Percentiles rank a stretch among this genome's conserved stretches.
phyloP scores from a whole-genome alignment of 225 moss, liverwort and hornwort genomes.

The Ulota crispa region DNA sequence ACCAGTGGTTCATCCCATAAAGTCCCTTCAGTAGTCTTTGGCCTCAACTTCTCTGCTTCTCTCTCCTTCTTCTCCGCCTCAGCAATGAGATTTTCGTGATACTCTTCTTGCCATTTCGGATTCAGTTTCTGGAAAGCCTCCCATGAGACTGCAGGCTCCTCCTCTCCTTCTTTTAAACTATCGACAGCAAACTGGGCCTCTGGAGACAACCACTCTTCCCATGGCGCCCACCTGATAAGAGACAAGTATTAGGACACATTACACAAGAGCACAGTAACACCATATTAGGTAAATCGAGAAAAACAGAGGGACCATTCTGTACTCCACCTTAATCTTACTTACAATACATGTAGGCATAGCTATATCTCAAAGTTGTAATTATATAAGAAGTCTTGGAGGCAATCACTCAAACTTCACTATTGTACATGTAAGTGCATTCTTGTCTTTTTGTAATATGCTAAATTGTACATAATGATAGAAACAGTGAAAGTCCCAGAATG shows the following conservation, averaged over 20 bases:
- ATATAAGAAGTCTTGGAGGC: no score
- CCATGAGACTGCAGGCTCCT: slow-evolving; percentile 75
- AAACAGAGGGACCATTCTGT: no score
- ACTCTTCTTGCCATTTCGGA: slow-evolving; percentile 61
- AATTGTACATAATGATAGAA: no score
- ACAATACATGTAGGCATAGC: no score
- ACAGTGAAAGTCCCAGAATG: no score
- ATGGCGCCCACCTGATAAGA: slow-evolving; percentile 78
- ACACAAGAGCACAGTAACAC: background rate
- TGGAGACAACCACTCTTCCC: slow-evolving; percentile 86
- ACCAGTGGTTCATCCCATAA: slow-evolving; percentile 70
- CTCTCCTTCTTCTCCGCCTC: slow-evolving; percentile 58
- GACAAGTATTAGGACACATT: background rate
- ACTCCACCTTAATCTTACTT: no score
- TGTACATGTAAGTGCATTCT: no score
- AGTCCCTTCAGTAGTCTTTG: slow-evolving; percentile 54
- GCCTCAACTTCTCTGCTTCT: slow-evolving; percentile 41
- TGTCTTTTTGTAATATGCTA: no score
- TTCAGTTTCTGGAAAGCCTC: slow-evolving; percentile 79
- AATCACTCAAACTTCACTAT: no score
- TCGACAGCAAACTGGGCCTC: slow-evolving; percentile 97
- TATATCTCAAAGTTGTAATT: no score
- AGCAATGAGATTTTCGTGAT: slow-evolving; percentile 43
- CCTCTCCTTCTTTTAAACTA: slow-evolving; percentile 79
- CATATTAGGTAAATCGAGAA: no score